phyloP scores from a whole-genome alignment of 2,329 filamentous ascomycete genomes.

The Amphichorda felina region DNA sequence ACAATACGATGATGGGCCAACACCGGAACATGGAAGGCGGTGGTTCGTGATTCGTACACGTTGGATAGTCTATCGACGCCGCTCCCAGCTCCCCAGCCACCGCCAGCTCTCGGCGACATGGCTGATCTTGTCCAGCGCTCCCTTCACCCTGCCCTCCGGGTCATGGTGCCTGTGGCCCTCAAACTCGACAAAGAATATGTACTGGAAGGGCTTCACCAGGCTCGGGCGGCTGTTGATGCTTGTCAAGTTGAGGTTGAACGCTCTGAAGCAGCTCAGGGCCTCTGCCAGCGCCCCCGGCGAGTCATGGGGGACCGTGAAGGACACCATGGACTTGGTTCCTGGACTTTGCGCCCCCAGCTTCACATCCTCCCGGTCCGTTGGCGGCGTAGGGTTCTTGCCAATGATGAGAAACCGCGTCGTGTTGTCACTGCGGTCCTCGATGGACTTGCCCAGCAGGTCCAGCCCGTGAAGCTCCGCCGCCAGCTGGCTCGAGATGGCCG shows the following conservation, averaged over 20 bases:
- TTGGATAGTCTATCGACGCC: constrained; percentile 19
- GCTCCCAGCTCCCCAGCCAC: constrained; percentile 59
- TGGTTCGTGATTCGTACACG: too few species aligned
- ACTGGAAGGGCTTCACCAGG: constrained; percentile 66
- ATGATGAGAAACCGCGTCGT: constrained; percentile 71
- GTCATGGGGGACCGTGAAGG: constrained; percentile 71
- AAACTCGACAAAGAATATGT: constrained; percentile 92
- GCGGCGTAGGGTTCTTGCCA: constrained; percentile 17
- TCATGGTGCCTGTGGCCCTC: constrained; percentile 45
- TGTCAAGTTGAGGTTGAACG: constrained; percentile 66
- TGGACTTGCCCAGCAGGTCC: constrained; percentile 54
- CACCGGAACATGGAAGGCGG: too few species aligned
- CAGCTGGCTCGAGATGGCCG: constrained; percentile 66
- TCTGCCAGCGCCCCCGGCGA: constrained; percentile 74
- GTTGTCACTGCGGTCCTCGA: constrained; percentile 67
- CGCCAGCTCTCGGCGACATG: constrained; percentile 48
- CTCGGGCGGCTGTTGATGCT: constrained; percentile 84
- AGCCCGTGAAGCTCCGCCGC: constrained; percentile 60
- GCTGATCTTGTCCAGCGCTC: constrained; percentile 46
- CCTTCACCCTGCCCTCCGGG: constrained; percentile 43
- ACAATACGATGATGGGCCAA: too few species aligned
- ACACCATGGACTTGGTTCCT: constrained; percentile 59
- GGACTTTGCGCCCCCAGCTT: neutral
- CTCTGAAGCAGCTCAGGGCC: constrained; percentile 67
- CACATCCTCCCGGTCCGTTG: neutral